Evolutionary conservation across 2,329 filamentous ascomycete species (phyloP), one percentile per base, ranked within the genome.

Genomic region (Microdochium paspali): DNA sequence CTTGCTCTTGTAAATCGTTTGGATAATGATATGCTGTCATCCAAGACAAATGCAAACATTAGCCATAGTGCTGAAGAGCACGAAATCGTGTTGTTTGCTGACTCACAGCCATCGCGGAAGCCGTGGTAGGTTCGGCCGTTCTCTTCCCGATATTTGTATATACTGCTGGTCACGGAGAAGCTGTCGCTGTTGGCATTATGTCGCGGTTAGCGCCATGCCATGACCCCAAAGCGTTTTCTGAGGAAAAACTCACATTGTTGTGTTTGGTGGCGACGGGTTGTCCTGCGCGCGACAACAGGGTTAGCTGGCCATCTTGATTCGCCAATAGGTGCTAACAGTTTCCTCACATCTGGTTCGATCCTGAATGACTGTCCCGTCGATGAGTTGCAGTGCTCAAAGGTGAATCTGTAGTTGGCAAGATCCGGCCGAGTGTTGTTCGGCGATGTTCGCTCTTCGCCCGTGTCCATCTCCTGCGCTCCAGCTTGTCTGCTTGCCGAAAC

Each of bases 51-150:
- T 20, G 23, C n/a, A 24, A 20, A 43, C 7, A 39, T 44, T n/a
- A 28, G 21, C 35, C 39, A 23, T 18, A 40, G 10, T 18, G n/a
- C 30, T 24, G 10, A 4, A 23, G 10, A 7, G 35, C 9, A 25
- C 1, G 25, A 30, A 12, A 25, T 44, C n/a, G n/a, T n/a, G n/a
- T n/a, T n/a, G n/a, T n/a, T n/a, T n/a, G n/a, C n/a, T n/a, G 23
- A 65, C 70, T 54, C 59, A 73, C 70, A 73, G 21, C 70, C 70
- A 43, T 69, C 69, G 48, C 63, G 63, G 49, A 72, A 74, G 3
- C 70, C 69, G 53, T 73, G 70, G 56, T 72, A 74, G 2, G 69
- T 73, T 25, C 70, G 64, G 10, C 71, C 70, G 50, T 58, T 57
- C 43, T 58, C 56, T 30, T 54, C 50, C 23, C 56, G 55, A 25